phyloP scores from a whole-genome alignment of 208 protist species.

The Leishmania amazonensis region DNA sequence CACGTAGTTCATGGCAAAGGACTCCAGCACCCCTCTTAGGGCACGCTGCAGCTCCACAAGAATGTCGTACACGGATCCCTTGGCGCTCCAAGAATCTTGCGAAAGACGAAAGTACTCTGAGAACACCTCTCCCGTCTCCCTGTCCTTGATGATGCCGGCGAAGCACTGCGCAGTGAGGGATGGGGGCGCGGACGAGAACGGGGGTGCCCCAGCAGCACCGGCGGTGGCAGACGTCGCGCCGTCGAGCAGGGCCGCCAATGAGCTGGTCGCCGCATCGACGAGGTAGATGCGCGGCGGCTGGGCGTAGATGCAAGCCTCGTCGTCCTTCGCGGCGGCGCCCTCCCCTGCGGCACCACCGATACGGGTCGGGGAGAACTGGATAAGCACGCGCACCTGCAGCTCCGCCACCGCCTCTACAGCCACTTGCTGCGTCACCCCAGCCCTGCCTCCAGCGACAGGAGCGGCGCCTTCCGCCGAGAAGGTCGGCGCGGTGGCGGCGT shows the following conservation, averaged over 20 bases:
- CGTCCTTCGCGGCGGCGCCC: background rate
- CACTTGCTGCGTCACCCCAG: conserved; percentile 28
- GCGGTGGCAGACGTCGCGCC: background rate
- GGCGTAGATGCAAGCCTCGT: conserved; percentile 18
- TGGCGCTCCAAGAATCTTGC: conserved; percentile 26
- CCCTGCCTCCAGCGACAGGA: background rate
- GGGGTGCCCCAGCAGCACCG: background rate
- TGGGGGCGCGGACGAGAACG: background rate
- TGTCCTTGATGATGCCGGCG: conserved; percentile 21
- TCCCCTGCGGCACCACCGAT: background rate
- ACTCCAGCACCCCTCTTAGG: conserved; percentile 21
- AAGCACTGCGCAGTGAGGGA: conserved; percentile 30
- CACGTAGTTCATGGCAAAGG: conserved; percentile 22
- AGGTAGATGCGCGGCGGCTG: conserved; percentile 35
- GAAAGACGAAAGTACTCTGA: conserved; percentile 23
- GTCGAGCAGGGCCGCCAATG: background rate
- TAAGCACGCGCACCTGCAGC: conserved; percentile 33
- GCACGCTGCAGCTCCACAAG: conserved; percentile 30
- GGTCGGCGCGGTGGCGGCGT: background rate
- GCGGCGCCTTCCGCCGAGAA: background rate
- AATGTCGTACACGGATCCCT: conserved; percentile 38
- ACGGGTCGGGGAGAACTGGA: conserved; percentile 24
- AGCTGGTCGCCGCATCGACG: conserved; percentile 25
- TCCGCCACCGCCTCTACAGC: conserved; percentile 31
- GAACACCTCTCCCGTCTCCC: conserved; percentile 22